Conservation (phyloP, 2,329 filamentous ascomycete species). For the Hypocreales sp. region DNA sequence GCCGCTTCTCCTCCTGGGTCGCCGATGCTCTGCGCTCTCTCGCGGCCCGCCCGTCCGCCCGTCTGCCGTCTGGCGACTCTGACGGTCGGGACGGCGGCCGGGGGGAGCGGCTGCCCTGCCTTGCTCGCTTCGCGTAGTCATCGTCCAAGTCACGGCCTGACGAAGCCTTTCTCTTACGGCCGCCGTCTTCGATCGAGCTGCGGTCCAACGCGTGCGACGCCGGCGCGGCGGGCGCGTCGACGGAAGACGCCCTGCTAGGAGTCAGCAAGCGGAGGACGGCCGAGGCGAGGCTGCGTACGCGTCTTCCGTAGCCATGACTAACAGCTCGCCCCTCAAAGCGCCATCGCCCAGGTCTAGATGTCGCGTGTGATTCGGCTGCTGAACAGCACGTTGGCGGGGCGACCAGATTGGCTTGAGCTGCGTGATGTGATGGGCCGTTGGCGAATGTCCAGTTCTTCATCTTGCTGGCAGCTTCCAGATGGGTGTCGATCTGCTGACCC, state of each 20-base stretch:
- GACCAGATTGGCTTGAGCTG: too few species aligned
- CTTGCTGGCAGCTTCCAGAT: too few species aligned
- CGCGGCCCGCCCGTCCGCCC: background rate
- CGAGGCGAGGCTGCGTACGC: conserved; percentile 1
- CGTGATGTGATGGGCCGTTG: too few species aligned
- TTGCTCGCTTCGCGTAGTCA: conserved; percentile 10
- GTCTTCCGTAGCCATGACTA: conserved; percentile 3
- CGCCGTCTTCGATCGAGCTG: conserved; percentile 3
- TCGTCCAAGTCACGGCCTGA: conserved; percentile 6
- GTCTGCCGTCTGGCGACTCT: background rate
- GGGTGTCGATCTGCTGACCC: too few species aligned
- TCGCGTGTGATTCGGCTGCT: too few species aligned
- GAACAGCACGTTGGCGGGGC: too few species aligned
- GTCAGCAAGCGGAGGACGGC: background rate
- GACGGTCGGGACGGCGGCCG: background rate
- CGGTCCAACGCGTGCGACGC: background rate
- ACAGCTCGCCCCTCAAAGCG: background rate
- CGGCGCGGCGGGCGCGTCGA: background rate
- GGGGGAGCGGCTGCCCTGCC: background rate
- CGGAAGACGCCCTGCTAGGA: background rate
- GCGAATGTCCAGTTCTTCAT: too few species aligned
- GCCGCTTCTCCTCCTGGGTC: conserved; percentile 60
- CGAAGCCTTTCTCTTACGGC: conserved; percentile 15
- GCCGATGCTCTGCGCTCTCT: conserved; percentile 6
- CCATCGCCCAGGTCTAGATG: too few species aligned